Percentiles rank a stretch among this genome's conserved stretches.
Conservation (phyloP, 306 rosid genomes). For the Bauhinia variegata region DNA sequence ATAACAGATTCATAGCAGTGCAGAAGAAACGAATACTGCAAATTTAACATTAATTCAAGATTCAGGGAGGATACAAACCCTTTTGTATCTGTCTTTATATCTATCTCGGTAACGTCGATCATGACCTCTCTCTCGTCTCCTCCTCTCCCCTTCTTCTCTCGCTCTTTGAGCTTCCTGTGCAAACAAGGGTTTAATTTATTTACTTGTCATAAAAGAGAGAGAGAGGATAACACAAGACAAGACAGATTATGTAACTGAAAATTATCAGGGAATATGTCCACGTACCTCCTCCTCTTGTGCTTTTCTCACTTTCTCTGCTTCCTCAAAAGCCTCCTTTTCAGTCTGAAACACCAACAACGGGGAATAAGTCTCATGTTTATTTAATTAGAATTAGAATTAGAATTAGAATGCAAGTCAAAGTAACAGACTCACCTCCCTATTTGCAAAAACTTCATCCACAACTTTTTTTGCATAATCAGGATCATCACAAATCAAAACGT, state of each 20-base stretch:
- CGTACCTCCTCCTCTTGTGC: slow-evolving; percentile 86
- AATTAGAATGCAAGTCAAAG: slow-evolving; percentile 29
- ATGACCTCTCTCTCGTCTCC: slow-evolving; percentile 78
- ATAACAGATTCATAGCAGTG: slow-evolving; percentile 1
- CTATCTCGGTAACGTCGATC: slow-evolving; percentile 74
- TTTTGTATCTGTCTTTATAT: slow-evolving; percentile 70
- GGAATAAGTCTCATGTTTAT: slow-evolving; percentile 19
- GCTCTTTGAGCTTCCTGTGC: slow-evolving; percentile 96
- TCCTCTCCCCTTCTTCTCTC: slow-evolving; percentile 92
- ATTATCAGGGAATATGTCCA: slow-evolving; percentile 11
- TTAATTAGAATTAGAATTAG: slow-evolving; percentile 23
- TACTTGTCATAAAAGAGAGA: slow-evolving; percentile 17
- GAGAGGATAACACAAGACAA: neutral
- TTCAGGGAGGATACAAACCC: slow-evolving; percentile 49
- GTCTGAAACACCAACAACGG: slow-evolving; percentile 47
- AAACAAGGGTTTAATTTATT: slow-evolving; percentile 26
- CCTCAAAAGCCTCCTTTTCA: slow-evolving; percentile 86
- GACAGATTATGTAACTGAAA: slow-evolving; percentile 9
- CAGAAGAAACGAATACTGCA: neutral
- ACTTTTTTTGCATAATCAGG: slow-evolving; percentile 66
- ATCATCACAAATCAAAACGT: slow-evolving; percentile 58
- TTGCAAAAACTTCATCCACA: slow-evolving; percentile 55
- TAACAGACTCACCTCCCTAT: slow-evolving; percentile 52
- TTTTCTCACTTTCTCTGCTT: slow-evolving; percentile 81
- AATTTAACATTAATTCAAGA: neutral